Evolutionary conservation across 1,284 basidiomycete genomes (phyloP), one percentile per base, ranked within the genome.

Genomic region (Cutaneotrichosporon daszewskae): DNA sequence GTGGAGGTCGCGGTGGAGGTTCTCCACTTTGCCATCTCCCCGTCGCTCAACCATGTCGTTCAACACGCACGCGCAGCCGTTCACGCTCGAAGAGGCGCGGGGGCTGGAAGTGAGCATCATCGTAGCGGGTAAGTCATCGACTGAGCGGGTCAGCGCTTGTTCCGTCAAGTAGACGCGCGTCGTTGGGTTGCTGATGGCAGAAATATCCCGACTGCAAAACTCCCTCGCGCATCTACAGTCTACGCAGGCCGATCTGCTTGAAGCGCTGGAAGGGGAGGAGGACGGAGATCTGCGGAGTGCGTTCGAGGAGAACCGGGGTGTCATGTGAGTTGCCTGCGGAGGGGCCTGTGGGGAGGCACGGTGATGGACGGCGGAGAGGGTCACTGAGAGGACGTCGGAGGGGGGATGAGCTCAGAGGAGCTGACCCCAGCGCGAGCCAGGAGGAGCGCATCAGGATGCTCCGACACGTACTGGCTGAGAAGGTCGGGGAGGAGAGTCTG

Each of bases 201-300:
- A 89, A 64, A 85, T 88, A 39, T 66, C 78, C 23, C 79, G 87
- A 35, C 73, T 89, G 14, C 77, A 80, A 53, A 82, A 86, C 59
- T 88, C 86, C 10, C 67, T 89, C 37, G 54, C 66, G 28, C 83
- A 81, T 54, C 70, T 89, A 29, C 72, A 69, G 47, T 69, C 74
- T 37, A 85, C 86, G 3, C 86, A 88, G 61, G 59, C 67, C 3
- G 73, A 79, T 43, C 69, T 89, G 17, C 60, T 69, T 32, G 75
- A 77, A 35, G 75, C 75, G 45, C 59, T 81, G 28, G 37, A 40
- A 10, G 55, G 49, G 5, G 52, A 57, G 25, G 58, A 59, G 24
- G 61, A 62, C 53, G 60, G 73, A 4, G 77, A 77, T 41, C 65
- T 79, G 19, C 54, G 49, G n/a, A 62, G 75, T 26, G 79, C 77